Conservation (phyloP, 2,329 filamentous ascomycete species). For the Neofusicoccum kwambonambiense region DNA sequence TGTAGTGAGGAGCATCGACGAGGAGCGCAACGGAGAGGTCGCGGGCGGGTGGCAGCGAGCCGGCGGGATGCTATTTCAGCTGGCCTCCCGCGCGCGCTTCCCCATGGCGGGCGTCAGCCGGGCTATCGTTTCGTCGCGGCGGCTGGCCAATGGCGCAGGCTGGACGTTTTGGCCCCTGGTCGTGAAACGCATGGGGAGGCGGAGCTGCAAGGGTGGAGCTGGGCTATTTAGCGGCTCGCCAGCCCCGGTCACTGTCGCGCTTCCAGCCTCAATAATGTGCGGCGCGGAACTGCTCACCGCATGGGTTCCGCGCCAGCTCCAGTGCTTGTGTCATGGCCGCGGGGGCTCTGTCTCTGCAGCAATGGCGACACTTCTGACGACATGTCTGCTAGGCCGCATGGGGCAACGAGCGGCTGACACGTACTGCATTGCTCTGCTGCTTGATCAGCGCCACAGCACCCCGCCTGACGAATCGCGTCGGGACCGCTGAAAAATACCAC, state of each 20-base stretch:
- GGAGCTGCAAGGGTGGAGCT: neutral
- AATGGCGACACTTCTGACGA: too few species aligned
- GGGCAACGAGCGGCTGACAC: neutral
- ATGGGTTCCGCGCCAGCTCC: too few species aligned
- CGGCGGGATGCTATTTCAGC: neutral
- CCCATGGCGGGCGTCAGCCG: slow-evolving; percentile 4
- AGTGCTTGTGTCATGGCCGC: too few species aligned
- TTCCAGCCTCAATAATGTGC: too few species aligned
- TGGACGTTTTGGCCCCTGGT: neutral
- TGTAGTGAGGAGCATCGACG: neutral
- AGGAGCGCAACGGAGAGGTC: neutral
- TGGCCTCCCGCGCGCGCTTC: neutral
- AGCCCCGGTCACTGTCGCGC: too few species aligned
- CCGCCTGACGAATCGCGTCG: too few species aligned
- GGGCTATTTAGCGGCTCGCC: neutral
- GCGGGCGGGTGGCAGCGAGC: neutral
- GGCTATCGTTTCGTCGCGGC: neutral
- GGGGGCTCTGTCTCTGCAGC: too few species aligned
- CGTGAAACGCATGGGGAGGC: neutral
- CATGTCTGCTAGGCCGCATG: neutral
- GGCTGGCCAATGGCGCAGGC: neutral
- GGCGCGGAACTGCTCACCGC: too few species aligned
- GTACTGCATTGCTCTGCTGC: neutral
- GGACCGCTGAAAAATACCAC: neutral
- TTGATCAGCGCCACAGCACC: neutral